phyloP scores from a whole-genome alignment of 2,329 filamentous ascomycete genomes.

The Fusarium chaquense region DNA sequence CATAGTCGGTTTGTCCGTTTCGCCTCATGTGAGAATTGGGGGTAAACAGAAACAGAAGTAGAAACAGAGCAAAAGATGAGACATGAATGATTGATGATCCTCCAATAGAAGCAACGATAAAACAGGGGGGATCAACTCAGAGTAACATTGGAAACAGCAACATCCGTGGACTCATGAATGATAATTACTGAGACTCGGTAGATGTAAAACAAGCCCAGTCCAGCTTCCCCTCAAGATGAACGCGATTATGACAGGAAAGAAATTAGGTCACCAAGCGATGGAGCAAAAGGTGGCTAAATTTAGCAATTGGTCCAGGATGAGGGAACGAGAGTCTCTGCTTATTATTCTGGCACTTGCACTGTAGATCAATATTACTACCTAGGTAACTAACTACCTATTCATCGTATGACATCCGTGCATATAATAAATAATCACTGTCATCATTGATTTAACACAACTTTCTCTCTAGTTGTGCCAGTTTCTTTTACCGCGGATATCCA shows the following conservation, averaged over 20 bases:
- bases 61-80: constrained; percentile 24
- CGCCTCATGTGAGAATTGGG: constrained; percentile 24
- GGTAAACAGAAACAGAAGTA: constrained; percentile 19
- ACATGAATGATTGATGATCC: constrained; percentile 31
- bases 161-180: not conserved
- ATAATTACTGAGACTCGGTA: constrained; percentile 4
- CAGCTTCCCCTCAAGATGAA: not conserved
- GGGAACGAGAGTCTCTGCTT: constrained; percentile 3
- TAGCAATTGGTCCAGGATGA: constrained; percentile 41
- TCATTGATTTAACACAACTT: not conserved
- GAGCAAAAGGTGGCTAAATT: constrained; percentile 46
- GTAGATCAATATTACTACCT: constrained; percentile 18
- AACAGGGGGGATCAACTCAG: constrained; percentile 8
- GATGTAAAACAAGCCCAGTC: not conserved
- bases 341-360: constrained; percentile 26
- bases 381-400: no score
- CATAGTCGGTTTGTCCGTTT: constrained; percentile 23
- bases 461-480: not conserved
- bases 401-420: constrained; percentile 31
- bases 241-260: constrained; percentile 14
- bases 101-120: constrained; percentile 13
- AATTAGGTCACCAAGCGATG: constrained; percentile 45
- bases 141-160: not conserved
- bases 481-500: not conserved
- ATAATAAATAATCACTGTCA: not conserved